Evolutionary conservation across 2,329 filamentous ascomycete species (phyloP).

Genomic region (Sarocladiaceae sp.): DNA sequence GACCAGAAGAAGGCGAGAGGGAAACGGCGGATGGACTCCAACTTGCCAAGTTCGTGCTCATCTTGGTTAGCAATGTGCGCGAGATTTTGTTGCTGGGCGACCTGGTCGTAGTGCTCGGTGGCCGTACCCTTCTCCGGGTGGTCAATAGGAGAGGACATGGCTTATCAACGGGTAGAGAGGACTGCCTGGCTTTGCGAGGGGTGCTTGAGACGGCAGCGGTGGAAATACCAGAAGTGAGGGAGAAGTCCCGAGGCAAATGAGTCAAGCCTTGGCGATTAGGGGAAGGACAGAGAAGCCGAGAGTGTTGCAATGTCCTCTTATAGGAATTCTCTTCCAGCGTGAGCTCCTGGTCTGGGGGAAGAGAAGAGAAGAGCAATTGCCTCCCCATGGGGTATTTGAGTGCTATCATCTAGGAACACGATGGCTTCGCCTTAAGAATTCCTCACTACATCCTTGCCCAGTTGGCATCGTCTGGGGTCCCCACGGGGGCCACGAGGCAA

Average conservation of each 20-base stretch:
- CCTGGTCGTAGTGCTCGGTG: neutral
- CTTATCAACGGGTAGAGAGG: neutral
- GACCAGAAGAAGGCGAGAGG: conserved; percentile 26
- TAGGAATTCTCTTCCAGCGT: neutral
- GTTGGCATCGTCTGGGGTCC: no score
- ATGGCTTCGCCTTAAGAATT: neutral
- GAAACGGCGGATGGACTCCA: conserved; percentile 19
- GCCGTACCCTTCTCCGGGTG: neutral
- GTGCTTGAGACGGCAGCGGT: neutral
- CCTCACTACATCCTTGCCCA: neutral
- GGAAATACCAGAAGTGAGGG: neutral
- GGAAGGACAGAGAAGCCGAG: neutral
- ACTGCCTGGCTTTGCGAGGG: neutral
- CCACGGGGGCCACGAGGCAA: neutral
- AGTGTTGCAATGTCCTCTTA: neutral
- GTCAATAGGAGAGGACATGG: neutral
- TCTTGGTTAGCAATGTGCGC: conserved; percentile 20
- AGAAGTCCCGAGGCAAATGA: neutral
- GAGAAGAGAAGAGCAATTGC: neutral
- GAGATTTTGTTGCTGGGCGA: neutral
- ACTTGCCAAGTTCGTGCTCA: conserved; percentile 19
- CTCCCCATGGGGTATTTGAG: neutral
- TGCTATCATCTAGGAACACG: neutral
- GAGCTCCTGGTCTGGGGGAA: neutral
- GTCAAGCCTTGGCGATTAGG: neutral